Conservation (phyloP, 768 basidiomycete species). For the Leucocoprinus birnbaumii region DNA sequence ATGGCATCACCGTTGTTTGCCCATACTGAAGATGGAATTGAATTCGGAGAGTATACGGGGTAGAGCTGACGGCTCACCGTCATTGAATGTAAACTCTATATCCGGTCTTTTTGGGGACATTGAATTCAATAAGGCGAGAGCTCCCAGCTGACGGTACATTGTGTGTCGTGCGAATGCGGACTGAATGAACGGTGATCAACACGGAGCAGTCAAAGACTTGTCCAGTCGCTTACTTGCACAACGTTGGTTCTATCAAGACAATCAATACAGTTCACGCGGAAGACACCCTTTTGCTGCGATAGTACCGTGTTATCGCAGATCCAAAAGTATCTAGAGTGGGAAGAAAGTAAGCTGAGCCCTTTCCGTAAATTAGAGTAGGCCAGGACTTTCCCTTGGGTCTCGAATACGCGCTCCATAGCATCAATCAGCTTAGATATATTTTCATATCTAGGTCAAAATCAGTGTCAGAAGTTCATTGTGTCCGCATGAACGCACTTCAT, state of each 20-base stretch:
- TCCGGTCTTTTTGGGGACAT: conserved; percentile 50
- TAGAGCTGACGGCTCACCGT: conserved; percentile 45
- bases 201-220: neutral
- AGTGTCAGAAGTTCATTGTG: neutral
- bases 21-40: conserved; percentile 62
- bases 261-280: conserved; percentile 93
- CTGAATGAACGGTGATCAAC: conserved; percentile 32
- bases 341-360: conserved; percentile 1
- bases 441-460: conserved; percentile 62
- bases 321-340: conserved; percentile 69
- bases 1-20: conserved; percentile 98
- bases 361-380: conserved; percentile 3
- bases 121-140: conserved; percentile 63
- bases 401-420: conserved; percentile 70
- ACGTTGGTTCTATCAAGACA: conserved; percentile 95
- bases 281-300: conserved; percentile 82
- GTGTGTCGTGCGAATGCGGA: conserved; percentile 90
- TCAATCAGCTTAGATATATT: conserved; percentile 79
- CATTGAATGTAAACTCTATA: conserved; percentile 75
- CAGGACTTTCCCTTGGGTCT: conserved; percentile 67
- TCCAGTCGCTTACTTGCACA: conserved; percentile 58
- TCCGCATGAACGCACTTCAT: conserved; percentile 67
- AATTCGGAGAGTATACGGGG: neutral
- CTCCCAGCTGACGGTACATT: conserved; percentile 70
- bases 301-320: conserved; percentile 65